Evolutionary conservation across 805 yeast species (phyloP), one percentile per base, ranked within the genome.

Genomic region (Sugiyamaella smithiae): DNA sequence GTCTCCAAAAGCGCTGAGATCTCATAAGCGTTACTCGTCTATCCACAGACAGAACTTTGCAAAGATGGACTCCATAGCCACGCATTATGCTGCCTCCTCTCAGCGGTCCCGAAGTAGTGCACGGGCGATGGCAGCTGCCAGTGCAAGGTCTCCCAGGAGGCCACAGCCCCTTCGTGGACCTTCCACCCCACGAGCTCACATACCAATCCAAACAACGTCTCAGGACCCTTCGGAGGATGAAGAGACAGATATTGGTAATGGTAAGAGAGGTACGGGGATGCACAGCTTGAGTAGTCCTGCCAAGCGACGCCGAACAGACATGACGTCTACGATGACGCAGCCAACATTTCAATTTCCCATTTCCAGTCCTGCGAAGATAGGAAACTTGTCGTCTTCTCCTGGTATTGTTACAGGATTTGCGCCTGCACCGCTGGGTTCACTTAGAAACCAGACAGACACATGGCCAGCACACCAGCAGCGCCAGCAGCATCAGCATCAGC

Each of bases 1-100:
- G 29, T 26, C 43, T 17, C 33, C 32, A 16, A n/a, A 25, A 25
- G 25, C 33, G 22, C 22, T 17, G 9, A 23, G 43, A 12, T 23
- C 24, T 19, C 61, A 41, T 40, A 45, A 44, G 14, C 54, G 58
- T 44, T 61, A 50, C 46, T 54, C 63, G 11, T 51, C 58, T 0
- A 51, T 58, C 1, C 68, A 64, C 50, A 24, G 49, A 11, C 51
- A 57, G 11, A 45, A 55, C 40, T 62, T 63, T 47, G 60, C 62
- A 9, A 46, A 53, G 35, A 55, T 60, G 58, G 63, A 57, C 12
- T 40, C 61, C 19, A 53, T 63, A 22, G 49, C 51, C 2, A 12
- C 45, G 5, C 60, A 54, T 19, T 52, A 54, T 36, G 45, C 52
- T 3, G 54, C 47, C 19, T n/a, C n/a, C n/a, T 2, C 38, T 22